Percentiles rank a stretch among this genome's conserved stretches.
phyloP scores from a whole-genome alignment of 768 basidiomycete genomes.

The Asterophora lycoperdoides region DNA sequence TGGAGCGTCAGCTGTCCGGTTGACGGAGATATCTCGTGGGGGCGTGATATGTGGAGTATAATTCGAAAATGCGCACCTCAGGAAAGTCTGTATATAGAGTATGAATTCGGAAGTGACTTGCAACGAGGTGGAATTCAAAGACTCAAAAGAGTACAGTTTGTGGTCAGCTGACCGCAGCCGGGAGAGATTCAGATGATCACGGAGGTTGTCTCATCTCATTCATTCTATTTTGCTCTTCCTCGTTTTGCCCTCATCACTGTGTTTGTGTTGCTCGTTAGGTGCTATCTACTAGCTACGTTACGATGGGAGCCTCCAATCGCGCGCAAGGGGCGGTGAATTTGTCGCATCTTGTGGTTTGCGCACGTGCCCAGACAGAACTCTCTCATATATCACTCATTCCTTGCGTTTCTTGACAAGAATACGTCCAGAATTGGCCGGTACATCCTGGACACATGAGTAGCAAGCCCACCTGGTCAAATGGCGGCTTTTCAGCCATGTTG shows the following conservation, averaged over 20 bases:
- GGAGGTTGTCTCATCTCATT: not conserved
- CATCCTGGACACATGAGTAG: slow-evolving; percentile 1
- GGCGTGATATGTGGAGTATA: not conserved
- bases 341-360: not conserved
- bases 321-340: not conserved
- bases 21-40: slow-evolving; percentile 12
- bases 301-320: no score
- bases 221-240: not conserved
- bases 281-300: not conserved
- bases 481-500: not conserved
- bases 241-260: not conserved
- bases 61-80: not conserved
- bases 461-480: not conserved
- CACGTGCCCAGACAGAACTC: slow-evolving; percentile 1
- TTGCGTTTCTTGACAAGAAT: not conserved
- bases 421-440: no score
- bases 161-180: not conserved
- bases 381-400: not conserved
- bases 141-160: not conserved
- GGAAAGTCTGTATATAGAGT: no score
- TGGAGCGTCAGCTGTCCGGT: slow-evolving; percentile 12
- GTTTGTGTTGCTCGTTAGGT: not conserved
- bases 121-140: not conserved
- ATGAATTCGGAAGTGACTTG: no score
- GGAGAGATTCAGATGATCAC: not conserved